A percentile compares a stretch with the other conserved stretches of the same genome.
Evolutionary conservation across 495 filamentous ascomycete genomes (phyloP).

Genomic region (Elasticomyces elasticus): DNA sequence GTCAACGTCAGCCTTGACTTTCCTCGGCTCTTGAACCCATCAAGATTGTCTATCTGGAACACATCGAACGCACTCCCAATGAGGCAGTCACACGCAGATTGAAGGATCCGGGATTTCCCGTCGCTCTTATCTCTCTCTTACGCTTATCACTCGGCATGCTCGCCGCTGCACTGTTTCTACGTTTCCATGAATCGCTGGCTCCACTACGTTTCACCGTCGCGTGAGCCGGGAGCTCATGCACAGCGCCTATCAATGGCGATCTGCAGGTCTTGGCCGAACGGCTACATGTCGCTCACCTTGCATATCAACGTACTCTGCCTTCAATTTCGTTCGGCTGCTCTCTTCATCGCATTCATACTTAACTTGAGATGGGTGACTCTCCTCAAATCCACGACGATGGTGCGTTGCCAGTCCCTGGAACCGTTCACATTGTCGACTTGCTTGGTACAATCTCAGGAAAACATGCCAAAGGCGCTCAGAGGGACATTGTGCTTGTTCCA

Average conservation of each 20-base stretch:
- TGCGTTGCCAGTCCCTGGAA: constrained; percentile 20
- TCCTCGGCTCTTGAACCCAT: no score
- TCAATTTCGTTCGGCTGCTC: background rate
- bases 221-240: no score
- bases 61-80: no score
- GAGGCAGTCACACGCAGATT: no score
- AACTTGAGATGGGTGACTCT: background rate
- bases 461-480: constrained; percentile 19
- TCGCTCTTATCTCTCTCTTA: no score
- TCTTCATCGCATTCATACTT: background rate
- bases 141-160: no score
- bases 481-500: constrained; percentile 27
- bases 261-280: background rate
- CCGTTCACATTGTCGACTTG: constrained; percentile 26
- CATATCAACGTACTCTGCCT: background rate
- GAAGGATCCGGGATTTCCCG: no score
- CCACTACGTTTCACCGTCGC: no score
- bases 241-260: background rate
- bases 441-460: constrained; percentile 19
- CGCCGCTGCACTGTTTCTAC: no score
- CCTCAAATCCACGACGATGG: background rate
- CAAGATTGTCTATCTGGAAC: no score
- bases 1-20: no score
- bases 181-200: no score
- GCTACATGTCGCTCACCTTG: background rate